These are phyloP conservation scores for Beta lomatogona DNA, from an alignment of 179 eudicot genomes.

Conservation along the genomic window DNA sequence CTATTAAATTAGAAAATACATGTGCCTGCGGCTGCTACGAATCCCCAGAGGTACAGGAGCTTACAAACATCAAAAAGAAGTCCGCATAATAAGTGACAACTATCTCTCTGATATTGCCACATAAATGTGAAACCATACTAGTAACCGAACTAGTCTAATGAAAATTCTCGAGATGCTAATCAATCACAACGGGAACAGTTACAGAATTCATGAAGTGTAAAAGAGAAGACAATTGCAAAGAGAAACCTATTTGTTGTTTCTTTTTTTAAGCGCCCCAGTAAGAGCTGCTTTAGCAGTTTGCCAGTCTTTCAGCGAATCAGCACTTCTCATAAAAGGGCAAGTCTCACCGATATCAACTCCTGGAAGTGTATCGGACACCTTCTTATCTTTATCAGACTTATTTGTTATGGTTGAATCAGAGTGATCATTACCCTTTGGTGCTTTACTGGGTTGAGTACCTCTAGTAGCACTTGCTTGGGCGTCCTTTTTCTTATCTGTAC, in stretches of 20 bases:
- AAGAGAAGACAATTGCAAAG: not conserved
- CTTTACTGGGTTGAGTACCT: not conserved
- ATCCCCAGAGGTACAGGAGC: not conserved
- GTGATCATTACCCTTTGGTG: slow-evolving; percentile 11
- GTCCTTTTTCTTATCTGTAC: slow-evolving; percentile 10
- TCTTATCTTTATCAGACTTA: slow-evolving; percentile 25
- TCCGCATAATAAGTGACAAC: not conserved
- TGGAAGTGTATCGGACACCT: slow-evolving; percentile 15
- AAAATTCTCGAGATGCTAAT: not conserved
- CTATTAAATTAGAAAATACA: not conserved
- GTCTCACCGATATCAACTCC: slow-evolving; percentile 37
- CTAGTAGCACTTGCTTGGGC: slow-evolving; percentile 15
- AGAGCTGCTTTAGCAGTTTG: slow-evolving; percentile 40
- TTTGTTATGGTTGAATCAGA: slow-evolving; percentile 8
- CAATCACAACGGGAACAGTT: not conserved
- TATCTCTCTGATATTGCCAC: not conserved
- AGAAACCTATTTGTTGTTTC: slow-evolving; percentile 15
- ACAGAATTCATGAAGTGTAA: not conserved
- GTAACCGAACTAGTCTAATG: not conserved
- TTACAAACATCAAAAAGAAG: not conserved
- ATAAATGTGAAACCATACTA: not conserved
- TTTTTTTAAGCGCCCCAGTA: slow-evolving; percentile 35
- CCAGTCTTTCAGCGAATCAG: slow-evolving; percentile 46
- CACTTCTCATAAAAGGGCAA: slow-evolving; percentile 62
- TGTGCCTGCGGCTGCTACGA: no score